Base-by-base conservation (phyloP, 2,329 filamentous ascomycete genomes). In the Pseudocercospora eumusae region DNA sequence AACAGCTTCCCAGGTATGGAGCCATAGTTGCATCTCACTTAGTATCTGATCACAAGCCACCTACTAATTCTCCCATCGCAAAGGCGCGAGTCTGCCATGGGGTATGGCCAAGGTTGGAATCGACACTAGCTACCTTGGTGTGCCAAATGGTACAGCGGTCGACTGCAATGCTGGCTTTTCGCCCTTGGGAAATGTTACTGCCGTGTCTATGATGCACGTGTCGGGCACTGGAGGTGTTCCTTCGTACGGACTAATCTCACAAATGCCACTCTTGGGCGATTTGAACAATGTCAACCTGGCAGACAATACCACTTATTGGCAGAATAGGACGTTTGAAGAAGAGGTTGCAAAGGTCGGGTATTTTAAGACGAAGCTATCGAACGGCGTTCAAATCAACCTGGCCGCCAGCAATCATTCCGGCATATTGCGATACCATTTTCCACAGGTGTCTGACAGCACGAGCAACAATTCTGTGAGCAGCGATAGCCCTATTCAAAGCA, bases 291-390 rank as follows among this genome's bases (percentile, higher is more conserved):
- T 81, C 8, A 81, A 81, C 63, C 53, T 78, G 50, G 65, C 76
- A 20, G 76, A 78, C 56, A 82, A 82, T 62, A 68, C 66, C 27
- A 78, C 76, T 0, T 78, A 78, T 53, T 76, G 75, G 75, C 75
- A 78, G 50, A 72, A 68, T 20, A 65, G 76, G n/a, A 60, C 56
- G 3, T 60, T 69, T 6, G 66, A 67, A 25, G 69, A 69, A 1
- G 70, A 77, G 13, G 70, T 74, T 18, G 75, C 76, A 2, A 69
- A 57, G 8, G 75, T 78, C 11, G 76, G 75, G 2, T 74, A 73
- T 55, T 78, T 78, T 62, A 70, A 66, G 11, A 77, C 76, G 1
- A 64, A 68, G 1, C 63, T 78, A 11, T 64, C 73, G 56, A 76
- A 75, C 27, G 75, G 74, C 13, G 60, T 78, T 5, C 69, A 63